Percentiles rank a stretch among this genome's conserved stretches.
Evolutionary conservation across 768 basidiomycete genomes (phyloP).

Genomic region (Podaxis carcinomalis): DNA sequence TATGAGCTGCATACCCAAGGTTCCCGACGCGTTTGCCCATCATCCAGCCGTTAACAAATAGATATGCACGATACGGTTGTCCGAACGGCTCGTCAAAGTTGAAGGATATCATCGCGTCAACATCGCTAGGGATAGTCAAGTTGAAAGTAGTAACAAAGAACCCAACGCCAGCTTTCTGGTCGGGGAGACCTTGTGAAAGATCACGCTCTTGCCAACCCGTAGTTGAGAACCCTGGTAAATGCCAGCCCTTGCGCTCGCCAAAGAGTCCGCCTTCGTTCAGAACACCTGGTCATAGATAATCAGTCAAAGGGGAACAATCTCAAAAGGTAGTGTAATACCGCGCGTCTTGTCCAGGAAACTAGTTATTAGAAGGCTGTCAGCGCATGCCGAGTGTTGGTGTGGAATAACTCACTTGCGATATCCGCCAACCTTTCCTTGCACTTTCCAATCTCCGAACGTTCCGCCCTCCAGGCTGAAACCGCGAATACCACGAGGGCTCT

Average conservation of each 20-base stretch:
- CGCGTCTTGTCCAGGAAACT: constrained; percentile 75
- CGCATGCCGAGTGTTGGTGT: not conserved
- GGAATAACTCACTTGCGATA: constrained; percentile 47
- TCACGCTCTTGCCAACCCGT: constrained; percentile 56
- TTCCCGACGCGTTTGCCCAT: constrained; percentile 79
- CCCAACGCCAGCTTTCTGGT: constrained; percentile 61
- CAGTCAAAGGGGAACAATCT: not conserved
- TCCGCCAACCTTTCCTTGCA: constrained; percentile 75
- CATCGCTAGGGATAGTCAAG: constrained; percentile 49
- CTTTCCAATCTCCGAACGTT: constrained; percentile 59
- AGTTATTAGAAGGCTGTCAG: not conserved
- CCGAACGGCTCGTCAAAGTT: constrained; percentile 55
- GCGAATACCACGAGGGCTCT: constrained; percentile 74
- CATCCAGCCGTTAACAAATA: constrained; percentile 89
- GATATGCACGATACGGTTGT: constrained; percentile 64
- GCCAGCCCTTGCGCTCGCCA: constrained; percentile 72
- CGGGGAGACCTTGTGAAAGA: constrained; percentile 55
- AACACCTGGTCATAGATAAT: constrained; percentile 31
- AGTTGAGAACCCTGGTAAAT: constrained; percentile 66
- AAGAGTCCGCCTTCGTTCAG: constrained; percentile 72
- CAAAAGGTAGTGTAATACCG: constrained; percentile 18
- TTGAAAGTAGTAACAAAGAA: constrained; percentile 79
- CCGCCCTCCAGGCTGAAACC: constrained; percentile 70
- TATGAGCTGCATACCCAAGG: constrained; percentile 45
- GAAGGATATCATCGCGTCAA: constrained; percentile 73